Percentiles rank a stretch among this genome's conserved stretches.
These are phyloP conservation scores for Colletotrichum filicis DNA, from an alignment of 2,329 filamentous ascomycete species.

Conservation along the genomic window DNA sequence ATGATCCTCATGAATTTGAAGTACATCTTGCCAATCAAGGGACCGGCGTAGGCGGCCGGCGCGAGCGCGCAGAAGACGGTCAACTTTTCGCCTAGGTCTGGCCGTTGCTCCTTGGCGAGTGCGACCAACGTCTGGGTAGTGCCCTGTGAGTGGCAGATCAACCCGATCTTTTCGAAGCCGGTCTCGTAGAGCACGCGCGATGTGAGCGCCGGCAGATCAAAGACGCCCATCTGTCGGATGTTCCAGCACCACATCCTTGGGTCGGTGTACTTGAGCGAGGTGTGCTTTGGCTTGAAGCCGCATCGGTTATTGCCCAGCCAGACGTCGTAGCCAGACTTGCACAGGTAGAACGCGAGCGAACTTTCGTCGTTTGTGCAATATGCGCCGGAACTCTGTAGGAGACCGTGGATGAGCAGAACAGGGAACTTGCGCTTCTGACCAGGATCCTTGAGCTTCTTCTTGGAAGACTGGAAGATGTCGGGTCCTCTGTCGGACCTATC, in stretches of 20 bases:
- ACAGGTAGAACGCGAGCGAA: constrained; percentile 90
- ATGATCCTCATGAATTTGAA: constrained; percentile 92
- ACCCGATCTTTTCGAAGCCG: constrained; percentile 82
- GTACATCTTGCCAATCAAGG: constrained; percentile 85
- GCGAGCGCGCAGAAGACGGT: constrained; percentile 92
- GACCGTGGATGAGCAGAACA: constrained; percentile 86
- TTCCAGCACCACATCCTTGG: constrained; percentile 98
- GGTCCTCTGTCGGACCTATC: constrained; percentile 68
- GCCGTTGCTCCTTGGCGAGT: constrained; percentile 88
- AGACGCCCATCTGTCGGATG: constrained; percentile 90
- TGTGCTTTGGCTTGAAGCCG: constrained; percentile 83
- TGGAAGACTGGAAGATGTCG: constrained; percentile 66
- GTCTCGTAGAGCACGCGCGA: constrained; percentile 85
- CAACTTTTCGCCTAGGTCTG: constrained; percentile 83
- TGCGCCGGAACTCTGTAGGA: constrained; percentile 87
- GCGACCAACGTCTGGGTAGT: constrained; percentile 91
- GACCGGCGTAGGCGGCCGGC: constrained; percentile 89
- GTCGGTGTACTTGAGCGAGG: constrained; percentile 75
- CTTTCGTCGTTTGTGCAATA: constrained; percentile 93
- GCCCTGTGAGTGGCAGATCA: constrained; percentile 91
- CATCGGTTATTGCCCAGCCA: constrained; percentile 96
- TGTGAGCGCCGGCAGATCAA: constrained; percentile 85
- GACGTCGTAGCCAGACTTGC: constrained; percentile 92
- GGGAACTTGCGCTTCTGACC: constrained; percentile 75
- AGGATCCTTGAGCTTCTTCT: constrained; percentile 49